phyloP scores from a whole-genome alignment of 306 rosid species.

The Vigna unguiculata region DNA sequence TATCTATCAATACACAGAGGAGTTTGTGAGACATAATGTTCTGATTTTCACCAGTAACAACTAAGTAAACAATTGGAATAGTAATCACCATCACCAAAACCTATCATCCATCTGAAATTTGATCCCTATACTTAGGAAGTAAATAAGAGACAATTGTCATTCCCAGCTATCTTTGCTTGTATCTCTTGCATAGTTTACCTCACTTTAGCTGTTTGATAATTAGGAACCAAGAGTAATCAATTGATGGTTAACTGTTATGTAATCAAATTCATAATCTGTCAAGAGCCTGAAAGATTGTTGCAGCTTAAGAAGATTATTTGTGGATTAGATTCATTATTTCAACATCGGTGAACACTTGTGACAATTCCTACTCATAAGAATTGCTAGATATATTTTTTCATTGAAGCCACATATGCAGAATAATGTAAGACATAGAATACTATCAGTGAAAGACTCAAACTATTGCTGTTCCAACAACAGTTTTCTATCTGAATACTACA shows the following conservation, averaged over 20 bases:
- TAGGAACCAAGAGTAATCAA: not conserved
- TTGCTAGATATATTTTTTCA: conserved; percentile 14
- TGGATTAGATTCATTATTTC: conserved; percentile 14
- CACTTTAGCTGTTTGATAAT: not conserved
- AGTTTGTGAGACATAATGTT: conserved; percentile 8
- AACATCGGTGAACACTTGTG: conserved; percentile 17
- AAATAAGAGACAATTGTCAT: not conserved
- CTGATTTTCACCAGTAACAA: not conserved
- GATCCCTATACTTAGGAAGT: too few species aligned
- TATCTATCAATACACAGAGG: conserved; percentile 9
- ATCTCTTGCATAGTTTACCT: not conserved
- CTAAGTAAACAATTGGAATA: not conserved
- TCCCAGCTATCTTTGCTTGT: not conserved
- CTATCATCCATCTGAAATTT: conserved; percentile 6
- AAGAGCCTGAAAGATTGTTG: not conserved
- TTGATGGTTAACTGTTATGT: not conserved
- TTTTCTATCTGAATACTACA: not conserved
- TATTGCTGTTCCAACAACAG: conserved; percentile 10
- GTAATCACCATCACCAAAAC: not conserved
- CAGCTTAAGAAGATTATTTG: not conserved
- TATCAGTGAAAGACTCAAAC: not conserved
- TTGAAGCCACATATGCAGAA: conserved; percentile 12
- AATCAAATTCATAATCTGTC: conserved; percentile 4
- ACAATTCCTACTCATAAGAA: conserved; percentile 10
- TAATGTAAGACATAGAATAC: conserved; percentile 5